These are phyloP conservation scores for Monilinia aucupariae DNA, from an alignment of 2,329 filamentous ascomycete genomes.

Conservation along the genomic window DNA sequence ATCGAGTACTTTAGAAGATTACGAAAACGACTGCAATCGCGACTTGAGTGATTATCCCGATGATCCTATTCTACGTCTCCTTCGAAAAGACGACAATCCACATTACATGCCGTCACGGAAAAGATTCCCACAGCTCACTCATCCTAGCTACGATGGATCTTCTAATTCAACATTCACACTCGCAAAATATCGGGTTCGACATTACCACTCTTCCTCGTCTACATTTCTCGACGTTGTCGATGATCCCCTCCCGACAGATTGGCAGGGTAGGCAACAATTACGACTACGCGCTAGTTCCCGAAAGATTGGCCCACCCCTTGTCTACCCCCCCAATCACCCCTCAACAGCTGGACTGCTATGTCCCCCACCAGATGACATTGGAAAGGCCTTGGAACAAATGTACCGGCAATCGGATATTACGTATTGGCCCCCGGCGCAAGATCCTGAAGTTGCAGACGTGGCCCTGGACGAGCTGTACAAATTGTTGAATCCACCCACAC, in stretches of 20 bases:
- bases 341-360: constrained; percentile 20
- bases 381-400: constrained; percentile 26
- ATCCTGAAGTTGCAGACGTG: constrained; percentile 23
- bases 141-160: constrained; percentile 44
- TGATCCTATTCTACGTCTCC: constrained; percentile 26
- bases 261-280: constrained; percentile 37
- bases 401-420: constrained; percentile 25
- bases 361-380: constrained; percentile 18
- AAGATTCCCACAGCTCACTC: constrained; percentile 43
- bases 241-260: constrained; percentile 39
- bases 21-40: neutral
- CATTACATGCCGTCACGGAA: constrained; percentile 37
- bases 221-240: constrained; percentile 58
- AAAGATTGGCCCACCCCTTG: constrained; percentile 34
- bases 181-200: constrained; percentile 48
- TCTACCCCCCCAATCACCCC: constrained; percentile 2
- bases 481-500: constrained; percentile 39
- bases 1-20: neutral
- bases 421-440: constrained; percentile 37
- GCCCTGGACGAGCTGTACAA: constrained; percentile 37
- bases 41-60: constrained; percentile 24
- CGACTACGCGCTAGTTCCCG: constrained; percentile 48
- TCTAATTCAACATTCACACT: constrained; percentile 44
- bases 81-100: constrained; percentile 34
- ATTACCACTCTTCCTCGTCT: constrained; percentile 48